A percentile compares a stretch with the other conserved stretches of the same genome.
Evolutionary conservation across 768 basidiomycete species (phyloP).

Genomic region (Naematelia aurantialba): DNA sequence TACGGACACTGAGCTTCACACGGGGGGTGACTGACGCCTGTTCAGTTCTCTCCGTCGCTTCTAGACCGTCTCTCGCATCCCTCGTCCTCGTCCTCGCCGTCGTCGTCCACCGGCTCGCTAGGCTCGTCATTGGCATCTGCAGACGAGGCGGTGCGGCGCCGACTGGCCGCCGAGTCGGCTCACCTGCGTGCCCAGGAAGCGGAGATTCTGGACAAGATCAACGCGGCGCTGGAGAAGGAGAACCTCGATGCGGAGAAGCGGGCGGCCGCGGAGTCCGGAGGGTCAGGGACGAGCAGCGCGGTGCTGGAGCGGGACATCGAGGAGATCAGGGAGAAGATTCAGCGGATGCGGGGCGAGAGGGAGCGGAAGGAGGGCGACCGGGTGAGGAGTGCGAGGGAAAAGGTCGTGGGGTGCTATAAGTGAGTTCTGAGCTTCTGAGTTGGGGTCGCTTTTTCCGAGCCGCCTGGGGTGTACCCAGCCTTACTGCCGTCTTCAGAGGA

Average conservation of each 20-base stretch:
- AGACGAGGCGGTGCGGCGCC: conserved; percentile 39
- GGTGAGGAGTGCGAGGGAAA: conserved; percentile 38
- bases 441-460: too few relatives aligned
- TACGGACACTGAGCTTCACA: too few relatives aligned
- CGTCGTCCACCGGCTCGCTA: conserved; percentile 5
- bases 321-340: conserved; percentile 49
- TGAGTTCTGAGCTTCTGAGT: conserved; percentile 25
- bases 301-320: conserved; percentile 49
- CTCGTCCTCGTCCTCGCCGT: conserved; percentile 16
- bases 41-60: conserved; percentile 50
- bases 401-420: conserved; percentile 48
- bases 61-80: conserved; percentile 47
- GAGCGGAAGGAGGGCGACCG: conserved; percentile 34
- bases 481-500: too few relatives aligned
- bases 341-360: conserved; percentile 40
- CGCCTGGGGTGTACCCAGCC: too few relatives aligned
- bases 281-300: conserved; percentile 40
- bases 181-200: conserved; percentile 47
- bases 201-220: conserved; percentile 45
- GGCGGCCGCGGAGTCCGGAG: background rate
- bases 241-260: conserved; percentile 48
- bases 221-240: conserved; percentile 50
- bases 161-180: conserved; percentile 44
- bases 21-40: too few relatives aligned
- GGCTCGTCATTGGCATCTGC: conserved; percentile 12